Base-by-base conservation (phyloP, 495 filamentous ascomycete species). In the Talaromyces thailandensis region DNA sequence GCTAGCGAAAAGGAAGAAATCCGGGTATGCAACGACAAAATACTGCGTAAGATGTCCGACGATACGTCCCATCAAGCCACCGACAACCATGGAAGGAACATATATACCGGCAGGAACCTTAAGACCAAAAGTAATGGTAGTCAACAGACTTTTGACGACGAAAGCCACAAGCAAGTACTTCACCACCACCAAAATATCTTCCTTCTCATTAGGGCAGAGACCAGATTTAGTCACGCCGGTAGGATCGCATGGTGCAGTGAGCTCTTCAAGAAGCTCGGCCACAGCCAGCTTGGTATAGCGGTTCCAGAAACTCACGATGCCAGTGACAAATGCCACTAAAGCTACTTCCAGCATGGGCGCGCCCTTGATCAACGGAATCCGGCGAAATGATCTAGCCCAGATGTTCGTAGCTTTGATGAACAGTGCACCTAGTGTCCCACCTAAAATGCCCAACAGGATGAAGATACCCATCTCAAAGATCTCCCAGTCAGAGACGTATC, bases 81-180 rank as follows among this genome's bases (percentile, higher is more conserved):
- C 94, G 53, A 96, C 91, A 32, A 98, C 94, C 94, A 98, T 98
- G 66, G 91, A 95, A 4, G 94, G 94, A 0, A 98, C 93, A 66
- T 98, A 98, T 64, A 98, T 97, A 32, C 94, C 94, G 2, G 92
- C 91, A 9, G 94, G 94, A 2, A 97, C 87, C 74, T 98, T 98
- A 69, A 96, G 91, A 1, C 92, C 92, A 70, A 96, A 96, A 0
- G 92, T 95, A 62, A 96, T 84, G 48, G 86, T 86, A 0, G 94
- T 98, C 26, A 98, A 75, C 48, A 94, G 71, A 43, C 88, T 89
- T 73, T 98, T 98, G 74, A 98, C 87, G 21, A 96, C 76, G 68
- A 98, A 93, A 0, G 92, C 94, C 58, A 85, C 72, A 12, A 88
- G 74, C 2, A 98, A 80, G 58, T 85, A 86, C 50, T 78, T 65